phyloP scores from a whole-genome alignment of 2,329 filamentous ascomycete genomes.

The Pestalotiopsis sp. region DNA sequence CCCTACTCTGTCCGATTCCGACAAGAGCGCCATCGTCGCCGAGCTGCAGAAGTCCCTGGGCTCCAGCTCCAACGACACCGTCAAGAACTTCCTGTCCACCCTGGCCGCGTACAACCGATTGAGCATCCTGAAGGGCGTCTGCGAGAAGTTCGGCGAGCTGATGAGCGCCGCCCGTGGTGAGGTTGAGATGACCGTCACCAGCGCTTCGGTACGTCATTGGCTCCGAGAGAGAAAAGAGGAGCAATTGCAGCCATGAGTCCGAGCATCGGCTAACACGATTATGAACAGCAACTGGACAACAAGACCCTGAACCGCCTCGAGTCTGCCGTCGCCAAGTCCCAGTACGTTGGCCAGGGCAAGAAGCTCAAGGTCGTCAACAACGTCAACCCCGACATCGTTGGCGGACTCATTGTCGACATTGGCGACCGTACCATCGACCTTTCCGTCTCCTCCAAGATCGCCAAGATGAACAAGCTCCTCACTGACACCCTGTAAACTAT shows the following conservation, averaged over 20 bases:
- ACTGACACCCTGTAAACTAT: constrained; percentile 88
- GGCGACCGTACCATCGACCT: constrained; percentile 98
- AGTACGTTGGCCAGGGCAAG: constrained; percentile 87
- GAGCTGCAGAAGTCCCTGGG: constrained; percentile 87
- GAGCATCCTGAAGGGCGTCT: constrained; percentile 77
- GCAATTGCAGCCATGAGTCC: neutral
- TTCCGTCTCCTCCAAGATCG: constrained; percentile 90
- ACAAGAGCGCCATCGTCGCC: constrained; percentile 84
- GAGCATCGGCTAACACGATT: neutral
- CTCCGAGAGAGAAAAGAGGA: neutral
- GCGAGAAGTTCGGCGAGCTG: constrained; percentile 83
- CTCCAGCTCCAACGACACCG: constrained; percentile 70
- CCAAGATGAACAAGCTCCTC: constrained; percentile 99
- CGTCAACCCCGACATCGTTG: constrained; percentile 93
- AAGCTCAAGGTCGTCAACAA: constrained; percentile 97
- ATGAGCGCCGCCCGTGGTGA: constrained; percentile 91
- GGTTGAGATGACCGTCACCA: constrained; percentile 90
- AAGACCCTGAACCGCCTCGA: constrained; percentile 87
- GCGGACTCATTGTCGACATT: constrained; percentile 93
- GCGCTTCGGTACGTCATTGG: constrained; percentile 73
- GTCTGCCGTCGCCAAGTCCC: constrained; percentile 83
- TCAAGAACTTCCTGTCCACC: constrained; percentile 91
- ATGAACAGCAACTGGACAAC: constrained; percentile 74
- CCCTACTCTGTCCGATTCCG: constrained; percentile 74
- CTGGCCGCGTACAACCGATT: constrained; percentile 97